phyloP scores from a whole-genome alignment of 2,329 filamentous ascomycete genomes.

The Chrysosporium keratinophilum region DNA sequence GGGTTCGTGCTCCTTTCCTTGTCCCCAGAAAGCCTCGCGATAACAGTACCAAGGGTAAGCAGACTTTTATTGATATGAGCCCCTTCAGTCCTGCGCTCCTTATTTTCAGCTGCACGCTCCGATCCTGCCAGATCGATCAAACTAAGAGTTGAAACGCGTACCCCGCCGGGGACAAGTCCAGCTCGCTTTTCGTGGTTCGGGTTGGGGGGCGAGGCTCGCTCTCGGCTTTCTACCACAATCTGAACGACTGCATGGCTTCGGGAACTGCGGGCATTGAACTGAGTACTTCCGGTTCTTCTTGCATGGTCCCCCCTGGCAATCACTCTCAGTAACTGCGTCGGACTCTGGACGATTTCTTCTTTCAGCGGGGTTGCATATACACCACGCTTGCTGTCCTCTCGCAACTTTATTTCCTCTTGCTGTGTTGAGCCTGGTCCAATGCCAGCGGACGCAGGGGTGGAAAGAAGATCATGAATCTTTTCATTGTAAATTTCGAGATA shows the following conservation, averaged over 20 bases:
- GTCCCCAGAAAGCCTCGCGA: slow-evolving; percentile 77
- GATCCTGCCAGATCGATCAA: slow-evolving; percentile 94
- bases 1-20: slow-evolving; percentile 74
- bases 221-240: slow-evolving; percentile 93
- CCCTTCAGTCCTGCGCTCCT: slow-evolving; percentile 86
- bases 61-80: slow-evolving; percentile 98
- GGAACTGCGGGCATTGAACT: slow-evolving; percentile 93
- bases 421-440: slow-evolving; percentile 42
- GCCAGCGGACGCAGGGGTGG: slow-evolving; percentile 53
- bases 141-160: slow-evolving; percentile 88
- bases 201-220: slow-evolving; percentile 56
- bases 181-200: slow-evolving; percentile 53
- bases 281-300: slow-evolving; percentile 80
- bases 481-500: slow-evolving; percentile 99
- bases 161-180: slow-evolving; percentile 68
- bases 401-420: slow-evolving; percentile 86
- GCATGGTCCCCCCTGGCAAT: slow-evolving; percentile 91
- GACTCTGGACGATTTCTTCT: slow-evolving; percentile 97
- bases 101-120: slow-evolving; percentile 88
- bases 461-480: slow-evolving; percentile 86
- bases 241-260: slow-evolving; percentile 97
- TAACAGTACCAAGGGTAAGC: slow-evolving; percentile 88
- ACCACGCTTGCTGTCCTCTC: slow-evolving; percentile 90
- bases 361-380: slow-evolving; percentile 94
- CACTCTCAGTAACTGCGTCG: slow-evolving; percentile 84